A percentile compares a stretch with the other conserved stretches of the same genome.
Evolutionary conservation across 345 rosid genomes (phyloP).

Genomic region (Populus euphratica): DNA sequence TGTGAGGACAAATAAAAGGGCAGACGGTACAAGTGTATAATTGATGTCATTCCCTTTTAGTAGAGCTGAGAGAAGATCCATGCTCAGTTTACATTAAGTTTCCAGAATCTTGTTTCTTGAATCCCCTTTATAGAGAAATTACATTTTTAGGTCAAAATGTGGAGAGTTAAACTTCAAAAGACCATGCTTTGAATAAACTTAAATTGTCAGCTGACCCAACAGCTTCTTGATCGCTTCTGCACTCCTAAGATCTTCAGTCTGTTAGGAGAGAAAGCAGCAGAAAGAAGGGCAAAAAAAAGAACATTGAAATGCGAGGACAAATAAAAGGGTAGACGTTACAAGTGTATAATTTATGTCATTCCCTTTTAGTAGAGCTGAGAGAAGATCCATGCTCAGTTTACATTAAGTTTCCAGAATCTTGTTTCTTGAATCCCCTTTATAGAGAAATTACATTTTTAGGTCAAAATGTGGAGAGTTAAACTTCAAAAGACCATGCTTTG

Average conservation of each 20-base stretch:
- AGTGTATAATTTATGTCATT: not conserved
- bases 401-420: not conserved
- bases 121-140: not conserved
- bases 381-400: not conserved
- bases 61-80: not conserved
- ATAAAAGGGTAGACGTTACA: not conserved
- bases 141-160: not conserved
- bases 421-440: not conserved
- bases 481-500: not conserved
- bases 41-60: not conserved
- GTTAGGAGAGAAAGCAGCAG: constrained; percentile 1
- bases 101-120: not conserved
- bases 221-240: constrained; percentile 2
- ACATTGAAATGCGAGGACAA: not conserved
- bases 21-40: not conserved
- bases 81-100: not conserved
- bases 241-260: not conserved
- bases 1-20: not conserved
- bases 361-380: not conserved
- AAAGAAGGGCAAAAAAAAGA: not conserved
- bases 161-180: not conserved
- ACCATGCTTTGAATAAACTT: not conserved
- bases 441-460: not conserved
- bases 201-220: not conserved
- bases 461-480: not conserved